These are phyloP conservation scores for Agapanthus africanus DNA, from an alignment of 106 monocot genomes.

Conservation along the genomic window DNA sequence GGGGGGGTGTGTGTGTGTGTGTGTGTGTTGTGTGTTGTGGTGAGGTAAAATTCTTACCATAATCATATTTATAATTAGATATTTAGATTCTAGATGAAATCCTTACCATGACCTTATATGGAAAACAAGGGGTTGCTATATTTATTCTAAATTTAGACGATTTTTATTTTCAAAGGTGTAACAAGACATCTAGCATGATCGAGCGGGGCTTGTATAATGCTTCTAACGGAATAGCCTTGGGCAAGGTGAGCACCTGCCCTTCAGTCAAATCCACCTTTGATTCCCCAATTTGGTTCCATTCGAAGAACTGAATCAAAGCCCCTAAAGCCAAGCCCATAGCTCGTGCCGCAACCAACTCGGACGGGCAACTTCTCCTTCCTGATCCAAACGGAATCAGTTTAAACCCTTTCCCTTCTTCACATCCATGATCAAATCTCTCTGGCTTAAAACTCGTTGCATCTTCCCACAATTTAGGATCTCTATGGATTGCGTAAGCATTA, in stretches of 20 bases:
- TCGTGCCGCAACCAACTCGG: background rate
- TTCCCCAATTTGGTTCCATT: slow-evolving; percentile 6
- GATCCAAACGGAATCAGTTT: slow-evolving; percentile 12
- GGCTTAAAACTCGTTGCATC: slow-evolving; percentile 20
- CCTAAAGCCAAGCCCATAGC: slow-evolving; percentile 5
- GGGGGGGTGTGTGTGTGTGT: too few species aligned
- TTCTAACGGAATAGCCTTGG: slow-evolving; percentile 10
- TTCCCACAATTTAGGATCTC: slow-evolving; percentile 16
- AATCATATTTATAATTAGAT: too few species aligned
- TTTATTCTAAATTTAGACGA: too few species aligned
- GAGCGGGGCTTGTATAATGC: slow-evolving; percentile 12
- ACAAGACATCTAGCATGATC: slow-evolving; percentile 8
- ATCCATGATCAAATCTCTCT: slow-evolving; percentile 12
- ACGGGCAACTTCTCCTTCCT: slow-evolving; percentile 16
- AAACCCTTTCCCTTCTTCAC: background rate
- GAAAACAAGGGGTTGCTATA: too few species aligned
- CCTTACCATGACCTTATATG: too few species aligned
- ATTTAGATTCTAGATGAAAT: too few species aligned
- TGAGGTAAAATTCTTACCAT: too few species aligned
- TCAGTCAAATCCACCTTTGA: slow-evolving; percentile 11
- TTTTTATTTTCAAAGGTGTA: background rate
- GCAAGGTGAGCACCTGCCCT: slow-evolving; percentile 6
- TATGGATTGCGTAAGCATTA: slow-evolving; percentile 21
- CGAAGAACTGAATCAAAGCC: slow-evolving; percentile 19
- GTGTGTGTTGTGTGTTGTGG: too few species aligned